Base-by-base conservation (phyloP, 306 rosid species). In the Medicago ruthenica region DNA sequence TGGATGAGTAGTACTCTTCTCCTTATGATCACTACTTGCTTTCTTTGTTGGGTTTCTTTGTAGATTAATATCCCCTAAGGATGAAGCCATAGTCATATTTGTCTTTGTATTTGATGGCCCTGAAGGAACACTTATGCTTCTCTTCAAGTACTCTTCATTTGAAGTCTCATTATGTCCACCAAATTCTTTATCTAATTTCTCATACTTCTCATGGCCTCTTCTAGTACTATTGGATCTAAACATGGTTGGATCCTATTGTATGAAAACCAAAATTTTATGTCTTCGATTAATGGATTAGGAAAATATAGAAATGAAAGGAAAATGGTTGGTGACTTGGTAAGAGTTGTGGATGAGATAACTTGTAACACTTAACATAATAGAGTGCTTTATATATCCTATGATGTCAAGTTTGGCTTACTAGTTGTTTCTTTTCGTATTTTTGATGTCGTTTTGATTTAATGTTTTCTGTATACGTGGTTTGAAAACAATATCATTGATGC, bases 11-110 rank as follows among this genome's bases (percentile, higher is more conserved):
- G 39, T 67, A 21, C 36, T 80, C 79, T 82, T 77, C 61, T 83
- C 80, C 82, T 77, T 79, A 37, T 44, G 27, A 18, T 6, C 57
- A 41, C 18, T 67, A 57, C 18, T 57, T 41, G 16, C 66, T 72
- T 82, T 87, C 78, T 87, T 90, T 3, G 87, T 71, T 41, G 80
- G 87, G 55, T 86, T 88, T 79, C 76, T 80, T 71, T 87, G 88
- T 10, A 87, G 77, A 69, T 54, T 58, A 24, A 44, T 27, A 70
- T 18, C 53, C 9, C 67, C 68, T 72, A 76, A 82, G 39, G 45
- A 47, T 39, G 85, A 78, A 63, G 54, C 79, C 31, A 71, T 22
- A 4, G 55, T 37, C 39, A 8, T 14, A 6, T 79, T 80, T 34
- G 31, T 60, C 9, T 80, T 71, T 2, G 76, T 70, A 62, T 27